Evolutionary conservation across 768 basidiomycete genomes (phyloP), one percentile per base, ranked within the genome.

Genomic region (Aureoboletus auriporus): DNA sequence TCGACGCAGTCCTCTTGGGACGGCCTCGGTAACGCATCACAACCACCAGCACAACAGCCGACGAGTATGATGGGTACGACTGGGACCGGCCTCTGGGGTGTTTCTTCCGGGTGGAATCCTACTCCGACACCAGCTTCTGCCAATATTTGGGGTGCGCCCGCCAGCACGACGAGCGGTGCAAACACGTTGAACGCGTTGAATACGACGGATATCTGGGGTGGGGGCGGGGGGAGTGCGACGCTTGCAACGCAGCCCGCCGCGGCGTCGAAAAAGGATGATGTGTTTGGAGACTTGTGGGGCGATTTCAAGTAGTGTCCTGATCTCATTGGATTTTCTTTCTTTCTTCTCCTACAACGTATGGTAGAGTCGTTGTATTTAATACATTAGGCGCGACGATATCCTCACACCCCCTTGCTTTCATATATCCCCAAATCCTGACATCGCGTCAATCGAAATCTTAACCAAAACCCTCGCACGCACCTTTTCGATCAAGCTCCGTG

Each of bases 251-350:
- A 65, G 43, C 52, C 71, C 1, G 17, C 69, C n/a, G 51, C 61
- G 1, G 62, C 61, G 42, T 62, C 69, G 51, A 84, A 86, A 72
- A 85, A 78, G 67, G 89, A 89, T 52, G 89, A 92, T 57, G 82
- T 72, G 7, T 91, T 91, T 60, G 87, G 85, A 7, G 87, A 91
- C 66, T 65, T 92, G 42, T 91, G 89, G 89, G 86, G 87, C 42
- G 80, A 83, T 34, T 88, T 88, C 66, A 89, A 89, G 73, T 90
- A 74, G 37, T n/a, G 14, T 33, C 9, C 30, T 9, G 30, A 9
- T 12, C 20, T 23, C 20, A 23, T 8, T 31, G 30, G 30, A 31
- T 31, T 8, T 31, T 31, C 12, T 31, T 12, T 31, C 30, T 31
- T 31, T 31, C 8, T 31, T 31, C 12, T 31, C 2, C 2, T 2